Base-by-base conservation (phyloP, 1,139 yeast genomes). In the Protomyces inouyei region DNA sequence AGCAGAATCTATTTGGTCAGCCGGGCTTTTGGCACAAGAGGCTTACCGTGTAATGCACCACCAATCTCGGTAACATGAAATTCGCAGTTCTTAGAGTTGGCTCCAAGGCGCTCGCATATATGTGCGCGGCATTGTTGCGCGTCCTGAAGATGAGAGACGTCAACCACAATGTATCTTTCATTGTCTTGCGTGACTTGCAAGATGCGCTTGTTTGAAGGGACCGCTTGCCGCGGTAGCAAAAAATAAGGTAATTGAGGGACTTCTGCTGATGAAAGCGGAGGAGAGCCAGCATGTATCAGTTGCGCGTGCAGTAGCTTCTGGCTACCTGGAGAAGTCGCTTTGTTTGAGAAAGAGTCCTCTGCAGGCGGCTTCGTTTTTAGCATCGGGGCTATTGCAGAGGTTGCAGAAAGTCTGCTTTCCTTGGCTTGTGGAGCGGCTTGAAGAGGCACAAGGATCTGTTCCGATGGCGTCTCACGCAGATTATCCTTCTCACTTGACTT, bases 61-160 rank as follows among this genome's bases (percentile, higher is more conserved):
- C 84, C 83, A 72, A 85, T 84, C 56, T 90, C 96, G 0, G 96
- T 88, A 68, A 90, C 75, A 70, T 86, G 91, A 56, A 86, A 78
- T 0, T 84, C 75, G 38, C 83, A 60, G 14, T 46, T 21, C 75
- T 0, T 82, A 82, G 4, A 76, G 36, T 52, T 71, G 74, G 12
- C 78, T 76, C 5, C 77, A 74, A 21, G 85, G 71, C 6, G 76
- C 1, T 75, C 73, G 0, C 79, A 74, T 14, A 86, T 67, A 5
- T 72, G 69, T 1, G 73, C 75, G 66, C 79, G 80, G 45, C 84
- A 73, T 2, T 75, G 77, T 0, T 72, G 73, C 1, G 75, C 68
- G 25, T 73, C 70, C 0, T 69, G 69, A 43, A 77, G 71, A n/a
- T 72, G 72, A 0, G 72, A 80, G 51, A 75, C 72, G 57, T 79